Evolutionary conservation across 495 filamentous ascomycete species (phyloP), one percentile per base, ranked within the genome.

Genomic region (Neurospora sp.): DNA sequence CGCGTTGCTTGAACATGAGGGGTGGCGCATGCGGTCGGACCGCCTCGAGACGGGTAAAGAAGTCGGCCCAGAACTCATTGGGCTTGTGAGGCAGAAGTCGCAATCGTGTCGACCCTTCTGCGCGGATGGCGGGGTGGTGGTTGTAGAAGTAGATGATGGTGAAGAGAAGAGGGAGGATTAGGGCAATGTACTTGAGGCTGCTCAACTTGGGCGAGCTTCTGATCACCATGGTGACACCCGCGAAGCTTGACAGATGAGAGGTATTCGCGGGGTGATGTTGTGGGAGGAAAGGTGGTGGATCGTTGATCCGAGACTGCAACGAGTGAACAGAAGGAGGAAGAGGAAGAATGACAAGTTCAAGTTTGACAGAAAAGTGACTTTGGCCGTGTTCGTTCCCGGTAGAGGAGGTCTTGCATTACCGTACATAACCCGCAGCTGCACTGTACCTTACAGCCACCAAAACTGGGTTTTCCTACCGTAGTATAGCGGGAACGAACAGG

Each of bases 41-140:
- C 2, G 37, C 45, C 41, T 73, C 73, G 44, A 76, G 69, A 22
- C 73, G 73, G 4, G 71, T 40, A 42, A 75, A 76, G 71, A 76
- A 75, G 41, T 75, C 73, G 68, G 39, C 38, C 75, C 75, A 76
- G 40, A 69, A 76, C 35, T 44, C 71, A 74, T 48, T 73, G 7
- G 69, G 44, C 37, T 27, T 39, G 41, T 71, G 68, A 16, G 40
- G 9, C 8, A 37, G 31, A 17, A 59, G 70, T 14, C 53, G 70
- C 12, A 20, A 17, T 22, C 14, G 41, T 17, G n/a, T 53, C 0
- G 31, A 42, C 44, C 38, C 70, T 38, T 22, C 70, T 8, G 41
- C 42, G 44, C 16, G 38, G 16, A 45, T 20, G 70, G 61, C 17
- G 17, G 69, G 31, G 41, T 40, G 65, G 20, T 70, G 31, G 41